Base-by-base conservation (phyloP, 2,329 filamentous ascomycete genomes). In the Hymenoscyphus salicellus region DNA sequence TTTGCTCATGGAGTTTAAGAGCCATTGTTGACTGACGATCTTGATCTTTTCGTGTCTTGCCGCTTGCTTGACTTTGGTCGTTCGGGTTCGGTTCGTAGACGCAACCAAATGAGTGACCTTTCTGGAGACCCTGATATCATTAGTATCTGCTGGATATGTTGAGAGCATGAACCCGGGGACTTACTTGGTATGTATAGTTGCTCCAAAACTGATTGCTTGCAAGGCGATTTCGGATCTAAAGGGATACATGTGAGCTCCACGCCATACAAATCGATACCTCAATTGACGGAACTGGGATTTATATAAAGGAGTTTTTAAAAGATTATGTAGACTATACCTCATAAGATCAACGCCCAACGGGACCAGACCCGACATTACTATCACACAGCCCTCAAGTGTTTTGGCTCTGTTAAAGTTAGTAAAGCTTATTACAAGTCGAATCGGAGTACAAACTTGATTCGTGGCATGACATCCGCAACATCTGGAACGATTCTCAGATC, bases 21-120 rank as follows among this genome's bases (percentile, higher is more conserved):
- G 86, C 95, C 95, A 99, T 72, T 92, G 87, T 61, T 93, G 90
- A 71, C 89, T 93, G 58, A 99, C 95, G 65, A 99, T 96, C 75
- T 93, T 93, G 77, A 98, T 91, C 60, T 87, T 86, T 0, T 89
- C 82, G 63, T 92, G 90, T 68, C 88, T 87, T 16, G 91, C 89
- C 0, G 95, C 95, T 76, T 93, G 89, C 58, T 91, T 89, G 55
- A 98, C 92, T 78, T 99, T 99, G 61, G 92, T 89, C 0, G 95
- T 98, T 26, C 93, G 88, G 36, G 90, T 90, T 28, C 89, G 83
- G 17, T 85, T 82, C 20, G 86, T 86, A 60, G 86, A 89, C 8
- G 90, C 88, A 2, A 93, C 89, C 5, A 93, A 83, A 75, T 93
- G 91, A 0, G 90, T 93, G 16, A 91, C 84, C 62, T 84, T 84